Percentiles rank a stretch among this genome's conserved stretches.
Conservation (phyloP, 108 stramenopile species). For the Pseudonitzschia multistriata region DNA sequence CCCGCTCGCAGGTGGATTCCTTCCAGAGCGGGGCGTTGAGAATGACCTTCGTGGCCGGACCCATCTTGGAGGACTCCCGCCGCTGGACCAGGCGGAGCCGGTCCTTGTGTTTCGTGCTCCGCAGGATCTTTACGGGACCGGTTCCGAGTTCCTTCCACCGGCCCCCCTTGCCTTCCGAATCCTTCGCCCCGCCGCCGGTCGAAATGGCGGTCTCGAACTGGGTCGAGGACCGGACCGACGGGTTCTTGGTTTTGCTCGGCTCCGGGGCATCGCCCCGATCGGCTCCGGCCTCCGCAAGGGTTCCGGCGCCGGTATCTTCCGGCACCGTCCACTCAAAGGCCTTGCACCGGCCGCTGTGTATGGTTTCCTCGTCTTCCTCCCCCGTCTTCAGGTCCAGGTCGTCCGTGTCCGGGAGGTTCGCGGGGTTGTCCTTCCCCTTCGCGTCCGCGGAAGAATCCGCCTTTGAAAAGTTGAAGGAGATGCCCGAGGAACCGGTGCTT, state of each 20-base stretch:
- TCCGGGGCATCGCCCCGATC: constrained; percentile 12
- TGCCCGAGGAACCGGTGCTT: background rate
- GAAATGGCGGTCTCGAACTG: constrained; percentile 20
- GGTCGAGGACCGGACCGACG: constrained; percentile 30
- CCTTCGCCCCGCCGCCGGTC: background rate
- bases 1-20: constrained; percentile 29
- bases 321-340: constrained; percentile 40
- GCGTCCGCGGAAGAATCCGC: background rate
- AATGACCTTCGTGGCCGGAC: constrained; percentile 58
- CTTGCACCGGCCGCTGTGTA: constrained; percentile 62
- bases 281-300: background rate
- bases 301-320: background rate
- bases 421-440: background rate
- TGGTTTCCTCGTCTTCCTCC: constrained; percentile 60
- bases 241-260: background rate
- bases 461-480: background rate
- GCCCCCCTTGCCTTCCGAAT: constrained; percentile 14
- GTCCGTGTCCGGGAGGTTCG: constrained; percentile 17
- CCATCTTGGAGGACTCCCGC: constrained; percentile 54
- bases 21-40: constrained; percentile 56
- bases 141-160: constrained; percentile 73
- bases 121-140: constrained; percentile 67
- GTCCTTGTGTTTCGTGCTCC: constrained; percentile 11
- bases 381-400: constrained; percentile 50
- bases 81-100: constrained; percentile 64